phyloP scores from a whole-genome alignment of 2,329 filamentous ascomycete genomes.

The Myotisia sp. region DNA sequence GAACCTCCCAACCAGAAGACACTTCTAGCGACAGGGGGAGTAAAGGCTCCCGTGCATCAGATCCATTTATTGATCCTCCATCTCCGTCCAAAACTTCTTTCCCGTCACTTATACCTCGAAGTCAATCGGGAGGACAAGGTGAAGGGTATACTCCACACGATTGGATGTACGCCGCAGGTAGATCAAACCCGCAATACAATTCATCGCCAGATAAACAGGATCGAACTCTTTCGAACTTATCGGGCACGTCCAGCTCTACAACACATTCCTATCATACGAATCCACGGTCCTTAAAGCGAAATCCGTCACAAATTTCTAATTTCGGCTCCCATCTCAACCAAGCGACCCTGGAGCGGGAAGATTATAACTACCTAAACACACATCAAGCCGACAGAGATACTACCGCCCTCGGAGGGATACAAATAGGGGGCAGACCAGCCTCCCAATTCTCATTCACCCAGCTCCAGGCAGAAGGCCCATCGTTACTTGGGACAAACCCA shows the following conservation, averaged over 20 bases:
- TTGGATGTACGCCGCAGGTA: background rate
- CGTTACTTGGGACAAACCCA: slow-evolving; percentile 34
- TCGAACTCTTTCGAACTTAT: slow-evolving; percentile 42
- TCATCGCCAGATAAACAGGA: slow-evolving; percentile 39
- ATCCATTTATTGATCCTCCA: slow-evolving; percentile 11
- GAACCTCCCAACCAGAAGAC: slow-evolving; percentile 7
- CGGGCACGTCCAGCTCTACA: slow-evolving; percentile 32
- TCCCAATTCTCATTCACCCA: slow-evolving; percentile 30
- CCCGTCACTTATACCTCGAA: slow-evolving; percentile 4
- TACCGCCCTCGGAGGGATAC: background rate
- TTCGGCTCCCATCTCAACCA: background rate
- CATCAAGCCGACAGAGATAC: background rate
- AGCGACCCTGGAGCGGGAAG: background rate
- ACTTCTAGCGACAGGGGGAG: slow-evolving; percentile 11
- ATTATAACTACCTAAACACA: no score
- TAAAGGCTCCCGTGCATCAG: slow-evolving; percentile 8
- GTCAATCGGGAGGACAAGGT: background rate
- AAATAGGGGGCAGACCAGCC: slow-evolving; percentile 21
- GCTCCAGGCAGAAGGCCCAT: slow-evolving; percentile 39
- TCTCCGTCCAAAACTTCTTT: slow-evolving; percentile 10
- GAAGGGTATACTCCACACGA: slow-evolving; percentile 1
- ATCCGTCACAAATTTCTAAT: slow-evolving; percentile 4
- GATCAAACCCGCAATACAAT: slow-evolving; percentile 16
- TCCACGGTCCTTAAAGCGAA: slow-evolving; percentile 7
- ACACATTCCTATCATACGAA: slow-evolving; percentile 10